Evolutionary conservation across 768 basidiomycete genomes (phyloP).

Genomic region (Pulveroboletus frians): DNA sequence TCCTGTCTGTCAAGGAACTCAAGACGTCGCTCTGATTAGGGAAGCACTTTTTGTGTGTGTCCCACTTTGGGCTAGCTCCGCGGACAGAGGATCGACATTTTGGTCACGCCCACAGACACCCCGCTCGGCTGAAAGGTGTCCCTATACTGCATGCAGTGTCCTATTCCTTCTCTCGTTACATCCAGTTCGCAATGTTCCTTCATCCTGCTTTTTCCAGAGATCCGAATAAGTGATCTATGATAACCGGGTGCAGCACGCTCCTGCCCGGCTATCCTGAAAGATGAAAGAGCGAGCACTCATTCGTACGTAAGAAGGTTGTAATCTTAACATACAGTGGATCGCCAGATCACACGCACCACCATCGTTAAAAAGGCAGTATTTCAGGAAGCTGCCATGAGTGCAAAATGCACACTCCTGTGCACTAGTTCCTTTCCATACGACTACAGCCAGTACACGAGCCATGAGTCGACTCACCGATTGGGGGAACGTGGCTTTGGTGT

Average conservation of each 20-base stretch:
- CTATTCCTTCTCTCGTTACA: neutral
- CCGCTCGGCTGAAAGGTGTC: constrained; percentile 6
- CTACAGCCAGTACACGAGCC: neutral
- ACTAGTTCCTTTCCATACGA: neutral
- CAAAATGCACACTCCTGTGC: neutral
- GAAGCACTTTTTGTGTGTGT: neutral
- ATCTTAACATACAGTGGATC: neutral
- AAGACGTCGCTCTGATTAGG: neutral
- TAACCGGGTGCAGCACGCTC: neutral
- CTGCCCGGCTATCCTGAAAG: neutral
- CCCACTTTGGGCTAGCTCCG: constrained; percentile 6
- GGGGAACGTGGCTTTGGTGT: neutral
- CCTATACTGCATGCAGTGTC: neutral
- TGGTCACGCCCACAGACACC: constrained; percentile 1
- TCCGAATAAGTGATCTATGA: neutral
- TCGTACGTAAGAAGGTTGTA: constrained; percentile 8
- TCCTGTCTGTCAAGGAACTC: neutral
- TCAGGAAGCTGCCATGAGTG: neutral
- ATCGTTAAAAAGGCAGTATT: neutral
- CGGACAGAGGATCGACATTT: constrained; percentile 10
- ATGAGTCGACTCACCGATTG: neutral
- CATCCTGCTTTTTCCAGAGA: neutral
- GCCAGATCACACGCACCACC: constrained; percentile 2
- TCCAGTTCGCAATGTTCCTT: neutral
- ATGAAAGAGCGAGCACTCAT: neutral